Conservation (phyloP, 2,329 filamentous ascomycete species). For the Ceratocystis alfenasii region DNA sequence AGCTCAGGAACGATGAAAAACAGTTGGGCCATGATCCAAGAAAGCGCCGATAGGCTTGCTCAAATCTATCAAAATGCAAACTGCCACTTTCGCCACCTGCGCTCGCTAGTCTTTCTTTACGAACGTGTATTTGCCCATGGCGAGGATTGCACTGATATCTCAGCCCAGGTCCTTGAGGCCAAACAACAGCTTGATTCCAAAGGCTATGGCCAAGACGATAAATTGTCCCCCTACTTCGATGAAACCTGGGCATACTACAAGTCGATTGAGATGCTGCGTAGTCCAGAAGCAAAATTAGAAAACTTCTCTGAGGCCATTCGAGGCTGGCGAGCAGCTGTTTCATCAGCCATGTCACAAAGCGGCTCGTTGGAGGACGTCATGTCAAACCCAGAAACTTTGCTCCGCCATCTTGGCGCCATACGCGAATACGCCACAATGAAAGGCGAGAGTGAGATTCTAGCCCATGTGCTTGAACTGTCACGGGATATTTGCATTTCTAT, state of each 20-base stretch:
- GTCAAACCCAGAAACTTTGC: conserved; percentile 35
- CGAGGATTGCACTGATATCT: conserved; percentile 13
- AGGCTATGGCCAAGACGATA: conserved; percentile 18
- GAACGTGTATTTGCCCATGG: conserved; percentile 21
- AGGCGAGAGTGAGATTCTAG: conserved; percentile 38
- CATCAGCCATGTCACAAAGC: conserved; percentile 20
- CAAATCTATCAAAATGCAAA: conserved; percentile 39
- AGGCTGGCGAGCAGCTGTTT: conserved; percentile 19
- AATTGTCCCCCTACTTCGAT: conserved; percentile 17
- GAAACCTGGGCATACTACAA: conserved; percentile 22
- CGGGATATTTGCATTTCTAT: conserved; percentile 30
- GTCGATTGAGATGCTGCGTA: conserved; percentile 21
- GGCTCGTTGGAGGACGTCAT: conserved; percentile 21
- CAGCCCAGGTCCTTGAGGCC: conserved; percentile 6
- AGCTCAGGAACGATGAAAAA: conserved; percentile 27
- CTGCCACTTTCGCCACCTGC: conserved; percentile 42
- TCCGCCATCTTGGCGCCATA: conserved; percentile 40
- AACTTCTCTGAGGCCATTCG: conserved; percentile 18
- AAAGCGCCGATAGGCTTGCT: conserved; percentile 37
- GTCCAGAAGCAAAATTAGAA: background rate
- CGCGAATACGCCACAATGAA: conserved; percentile 41
- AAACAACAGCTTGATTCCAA: conserved; percentile 13
- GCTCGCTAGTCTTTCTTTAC: conserved; percentile 40
- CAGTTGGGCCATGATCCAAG: conserved; percentile 34
- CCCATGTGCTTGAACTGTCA: conserved; percentile 38